A percentile compares a stretch with the other conserved stretches of the same genome.
phyloP scores from a whole-genome alignment of 2,329 filamentous ascomycete species.

The Cryphonectria nitschkei region DNA sequence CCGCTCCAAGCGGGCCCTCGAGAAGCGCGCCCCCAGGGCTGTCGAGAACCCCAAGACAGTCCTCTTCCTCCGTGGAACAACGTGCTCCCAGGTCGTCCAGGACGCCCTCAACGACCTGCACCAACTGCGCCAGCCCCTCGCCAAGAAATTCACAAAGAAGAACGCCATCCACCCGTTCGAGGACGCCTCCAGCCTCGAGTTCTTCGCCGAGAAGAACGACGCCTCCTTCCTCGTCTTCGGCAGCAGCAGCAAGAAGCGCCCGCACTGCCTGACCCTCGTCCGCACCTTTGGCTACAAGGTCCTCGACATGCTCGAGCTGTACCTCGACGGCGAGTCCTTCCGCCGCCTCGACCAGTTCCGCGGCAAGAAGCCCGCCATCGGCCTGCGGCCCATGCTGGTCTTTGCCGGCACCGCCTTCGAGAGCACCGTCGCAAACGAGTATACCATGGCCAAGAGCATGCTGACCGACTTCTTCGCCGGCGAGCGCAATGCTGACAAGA shows the following conservation, averaged over 20 bases:
- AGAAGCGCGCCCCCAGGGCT: constrained; percentile 87
- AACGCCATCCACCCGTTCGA: constrained; percentile 96
- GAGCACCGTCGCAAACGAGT: constrained; percentile 76
- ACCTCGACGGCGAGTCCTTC: constrained; percentile 76
- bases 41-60: constrained; percentile 89
- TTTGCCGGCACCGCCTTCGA: constrained; percentile 91
- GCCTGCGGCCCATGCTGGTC: constrained; percentile 85
- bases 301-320: constrained; percentile 92
- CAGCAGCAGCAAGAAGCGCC: constrained; percentile 90
- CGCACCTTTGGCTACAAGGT: constrained; percentile 86
- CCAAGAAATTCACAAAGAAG: constrained; percentile 95
- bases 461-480: constrained; percentile 92
- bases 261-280: constrained; percentile 81
- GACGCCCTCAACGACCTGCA: constrained; percentile 84
- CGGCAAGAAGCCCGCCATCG: constrained; percentile 74
- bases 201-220: constrained; percentile 97
- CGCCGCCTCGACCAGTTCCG: constrained; percentile 76
- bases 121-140: constrained; percentile 80
- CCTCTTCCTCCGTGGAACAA: constrained; percentile 86
- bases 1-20: constrained; percentile 91
- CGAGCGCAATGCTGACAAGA: constrained; percentile 71
- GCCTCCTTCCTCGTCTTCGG: constrained; percentile 83
- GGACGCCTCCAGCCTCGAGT: constrained; percentile 83
- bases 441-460: constrained; percentile 84
- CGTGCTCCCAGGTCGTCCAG: constrained; percentile 80